Evolutionary conservation across 73 alveolate genomes (phyloP).

Genomic region (Paramecium sexaurelia): DNA sequence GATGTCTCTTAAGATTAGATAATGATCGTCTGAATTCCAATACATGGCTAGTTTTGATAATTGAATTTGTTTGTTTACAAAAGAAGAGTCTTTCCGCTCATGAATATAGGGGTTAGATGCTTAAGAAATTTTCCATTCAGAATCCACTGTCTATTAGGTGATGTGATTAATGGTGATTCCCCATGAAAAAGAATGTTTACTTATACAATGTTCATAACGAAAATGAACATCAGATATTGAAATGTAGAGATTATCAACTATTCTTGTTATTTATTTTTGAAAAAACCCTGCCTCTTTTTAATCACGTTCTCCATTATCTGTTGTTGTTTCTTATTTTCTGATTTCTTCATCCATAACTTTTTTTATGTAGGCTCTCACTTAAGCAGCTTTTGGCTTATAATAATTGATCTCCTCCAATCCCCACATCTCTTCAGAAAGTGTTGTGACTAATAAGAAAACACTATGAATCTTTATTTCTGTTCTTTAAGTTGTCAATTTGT

Average conservation of each 20-base stretch:
- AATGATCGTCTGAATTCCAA: constrained; percentile 58
- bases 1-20: neutral
- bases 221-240: constrained; percentile 45
- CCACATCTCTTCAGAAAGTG: neutral
- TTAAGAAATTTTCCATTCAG: neutral
- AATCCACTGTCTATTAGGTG: constrained; percentile 6
- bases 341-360: constrained; percentile 15
- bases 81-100: neutral
- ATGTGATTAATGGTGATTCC: constrained; percentile 35
- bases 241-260: constrained; percentile 40
- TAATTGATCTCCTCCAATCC: constrained; percentile 15
- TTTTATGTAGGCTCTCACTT: neutral
- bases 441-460: constrained; percentile 39
- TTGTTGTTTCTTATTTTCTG: neutral
- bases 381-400: neutral
- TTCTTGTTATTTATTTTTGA: neutral
- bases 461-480: constrained; percentile 17
- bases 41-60: constrained; percentile 10
- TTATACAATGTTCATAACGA: constrained; percentile 46
- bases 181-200: constrained; percentile 55
- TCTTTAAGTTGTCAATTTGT: neutral
- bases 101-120: neutral
- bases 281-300: neutral
- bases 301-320: neutral
- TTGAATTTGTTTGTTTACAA: neutral